Evolutionary conservation across 2,329 filamentous ascomycete species (phyloP), one percentile per base, ranked within the genome.

Genomic region (Aspergillus ochraceus): DNA sequence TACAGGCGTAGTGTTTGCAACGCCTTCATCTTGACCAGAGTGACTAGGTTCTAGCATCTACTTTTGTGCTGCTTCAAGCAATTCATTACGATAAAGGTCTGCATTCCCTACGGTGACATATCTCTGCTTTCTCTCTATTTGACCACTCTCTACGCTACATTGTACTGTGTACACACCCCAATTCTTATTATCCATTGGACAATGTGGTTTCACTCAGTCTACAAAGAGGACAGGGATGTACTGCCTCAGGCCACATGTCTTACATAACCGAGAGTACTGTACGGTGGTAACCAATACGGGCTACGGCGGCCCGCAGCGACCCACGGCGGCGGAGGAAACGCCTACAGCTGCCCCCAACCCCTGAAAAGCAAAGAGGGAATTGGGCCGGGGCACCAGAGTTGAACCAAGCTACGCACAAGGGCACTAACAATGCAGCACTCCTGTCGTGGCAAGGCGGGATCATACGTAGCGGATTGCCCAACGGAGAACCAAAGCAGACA

Each of bases 271-370:
- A 24, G 8, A n/a, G n/a, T 46, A 20, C 17, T 19, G n/a, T 20
- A 47, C 45, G 24, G 20, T 4, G 8, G 39, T 47, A 47, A 26
- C 39, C 22, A 54, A 45, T 14, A 29, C 52, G n/a, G 20, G 20
- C 45, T 63, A 63, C 60, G 61, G 64, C 61, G 66, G 64, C 58
- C 69, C 65, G 60, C 60, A 68, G 61, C 58, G 68, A 68, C 68
- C 69, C 66, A 65, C 65, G 60, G 57, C 52, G 55, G 55, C 51
- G 61, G 60, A 54, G 61, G 58, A 60, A 60, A 55, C 46, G 46
- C 45, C 50, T 57, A 53, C 45, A 54, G 51, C 50, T 58, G 56
- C 51, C 56, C 36, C 32, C 26, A 67, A 66, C 69, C 66, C 69
- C 69, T 72, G 68, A 71, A 63, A 66, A 50, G 22, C 12, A 12